A percentile compares a stretch with the other conserved stretches of the same genome.
Evolutionary conservation across 768 basidiomycete genomes (phyloP).

Genomic region (Tricholoma hemisulphureum): DNA sequence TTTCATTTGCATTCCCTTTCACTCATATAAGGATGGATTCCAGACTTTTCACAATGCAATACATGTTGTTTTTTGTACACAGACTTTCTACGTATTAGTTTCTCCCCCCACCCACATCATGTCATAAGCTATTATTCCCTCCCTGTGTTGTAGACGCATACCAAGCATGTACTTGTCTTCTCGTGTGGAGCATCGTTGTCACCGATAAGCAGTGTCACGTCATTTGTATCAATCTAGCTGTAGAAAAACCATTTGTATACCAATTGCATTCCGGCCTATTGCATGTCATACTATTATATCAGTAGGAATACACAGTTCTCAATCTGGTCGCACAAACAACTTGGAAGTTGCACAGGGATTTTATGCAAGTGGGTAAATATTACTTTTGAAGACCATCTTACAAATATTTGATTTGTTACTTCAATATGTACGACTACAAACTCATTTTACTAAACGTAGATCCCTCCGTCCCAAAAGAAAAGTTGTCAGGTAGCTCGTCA

Average conservation of each 20-base stretch:
- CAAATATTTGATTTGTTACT: too few relatives aligned
- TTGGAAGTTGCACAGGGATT: too few relatives aligned
- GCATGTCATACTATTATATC: not conserved
- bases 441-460: not conserved
- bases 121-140: not conserved
- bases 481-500: not conserved
- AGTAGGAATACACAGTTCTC: not conserved
- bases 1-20: not conserved
- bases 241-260: not conserved
- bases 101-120: not conserved
- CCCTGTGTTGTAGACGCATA: slow-evolving; percentile 1
- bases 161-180: not conserved
- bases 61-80: not conserved
- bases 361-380: too few relatives aligned
- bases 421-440: not conserved
- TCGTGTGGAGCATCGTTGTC: not conserved
- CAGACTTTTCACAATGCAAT: not conserved
- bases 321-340: too few relatives aligned
- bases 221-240: not conserved
- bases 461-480: not conserved
- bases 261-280: not conserved
- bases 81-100: not conserved
- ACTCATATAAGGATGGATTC: slow-evolving; percentile 1
- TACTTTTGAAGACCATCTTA: not conserved
- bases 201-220: not conserved